These are phyloP conservation scores for Bacterosira constricta DNA, from an alignment of 108 stramenopile species.

Conservation along the genomic window DNA sequence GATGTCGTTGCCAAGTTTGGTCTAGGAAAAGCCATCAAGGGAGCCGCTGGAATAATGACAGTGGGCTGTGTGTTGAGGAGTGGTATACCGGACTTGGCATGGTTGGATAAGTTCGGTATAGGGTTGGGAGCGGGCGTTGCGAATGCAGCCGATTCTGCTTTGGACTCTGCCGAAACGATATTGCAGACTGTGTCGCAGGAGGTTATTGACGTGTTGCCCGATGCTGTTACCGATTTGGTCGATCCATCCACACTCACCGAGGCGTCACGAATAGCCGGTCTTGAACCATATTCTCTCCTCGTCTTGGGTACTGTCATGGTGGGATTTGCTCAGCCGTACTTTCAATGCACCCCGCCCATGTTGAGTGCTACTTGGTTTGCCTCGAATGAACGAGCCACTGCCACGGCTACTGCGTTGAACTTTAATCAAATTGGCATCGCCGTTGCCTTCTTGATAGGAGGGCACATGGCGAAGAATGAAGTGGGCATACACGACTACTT, in stretches of 20 bases:
- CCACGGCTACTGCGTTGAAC: slow-evolving; percentile 60
- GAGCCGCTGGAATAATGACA: slow-evolving; percentile 46
- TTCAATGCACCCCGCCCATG: slow-evolving; percentile 64
- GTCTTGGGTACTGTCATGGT: slow-evolving; percentile 55
- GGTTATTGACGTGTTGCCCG: slow-evolving; percentile 37
- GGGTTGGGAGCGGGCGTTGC: slow-evolving; percentile 1
- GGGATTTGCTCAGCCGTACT: slow-evolving; percentile 59
- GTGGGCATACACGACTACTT: slow-evolving; percentile 55
- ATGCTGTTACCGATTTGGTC: slow-evolving; percentile 22
- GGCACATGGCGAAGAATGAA: slow-evolving; percentile 43
- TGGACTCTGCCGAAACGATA: slow-evolving; percentile 5
- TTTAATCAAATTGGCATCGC: slow-evolving; percentile 67
- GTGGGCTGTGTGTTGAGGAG: slow-evolving; percentile 44
- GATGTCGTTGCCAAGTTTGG: slow-evolving; percentile 49
- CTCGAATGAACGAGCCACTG: slow-evolving; percentile 50
- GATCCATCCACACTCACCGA: slow-evolving; percentile 28
- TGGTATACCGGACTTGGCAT: slow-evolving; percentile 33
- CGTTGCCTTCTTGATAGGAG: slow-evolving; percentile 57
- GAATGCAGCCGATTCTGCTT: background rate
- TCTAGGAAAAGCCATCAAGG: slow-evolving; percentile 45
- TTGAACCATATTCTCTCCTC: slow-evolving; percentile 49
- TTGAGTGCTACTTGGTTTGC: slow-evolving; percentile 59
- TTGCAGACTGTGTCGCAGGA: slow-evolving; percentile 18
- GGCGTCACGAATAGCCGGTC: slow-evolving; percentile 22
- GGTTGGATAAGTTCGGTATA: background rate